Evolutionary conservation across 768 basidiomycete genomes (phyloP).

Genomic region (Termitomyces sp.): DNA sequence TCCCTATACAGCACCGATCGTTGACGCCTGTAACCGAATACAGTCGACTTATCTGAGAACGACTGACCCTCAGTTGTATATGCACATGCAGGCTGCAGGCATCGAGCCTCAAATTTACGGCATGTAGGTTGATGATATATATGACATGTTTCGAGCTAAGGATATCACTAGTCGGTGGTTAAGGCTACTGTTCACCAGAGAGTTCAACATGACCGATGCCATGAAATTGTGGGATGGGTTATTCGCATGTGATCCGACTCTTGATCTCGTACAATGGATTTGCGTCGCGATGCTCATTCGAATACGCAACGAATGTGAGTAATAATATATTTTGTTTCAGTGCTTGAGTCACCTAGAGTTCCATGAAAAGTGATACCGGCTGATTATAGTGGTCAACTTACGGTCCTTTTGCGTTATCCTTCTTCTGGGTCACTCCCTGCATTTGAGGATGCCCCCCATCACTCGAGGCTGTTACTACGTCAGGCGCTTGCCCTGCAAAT

Average conservation of each 20-base stretch:
- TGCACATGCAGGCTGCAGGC: slow-evolving; percentile 68
- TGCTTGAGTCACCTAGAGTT: slow-evolving; percentile 9
- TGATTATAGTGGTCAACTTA: slow-evolving; percentile 85
- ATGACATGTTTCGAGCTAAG: slow-evolving; percentile 3
- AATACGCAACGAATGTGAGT: slow-evolving; percentile 80
- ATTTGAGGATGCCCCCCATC: slow-evolving; percentile 41
- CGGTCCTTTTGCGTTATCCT: slow-evolving; percentile 83
- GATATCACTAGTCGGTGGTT: slow-evolving; percentile 74
- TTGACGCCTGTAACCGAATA: slow-evolving; percentile 74
- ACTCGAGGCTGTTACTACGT: slow-evolving; percentile 65
- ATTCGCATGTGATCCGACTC: slow-evolving; percentile 79
- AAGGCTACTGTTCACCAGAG: slow-evolving; percentile 87
- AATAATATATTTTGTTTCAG: background rate
- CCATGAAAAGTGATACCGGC: slow-evolving; percentile 65
- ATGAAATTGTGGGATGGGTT: slow-evolving; percentile 95
- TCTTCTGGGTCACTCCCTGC: slow-evolving; percentile 33
- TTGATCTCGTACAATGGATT: slow-evolving; percentile 79
- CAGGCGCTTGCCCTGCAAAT: slow-evolving; percentile 81
- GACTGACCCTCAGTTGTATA: slow-evolving; percentile 78
- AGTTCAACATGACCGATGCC: slow-evolving; percentile 75
- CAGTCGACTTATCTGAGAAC: slow-evolving; percentile 69
- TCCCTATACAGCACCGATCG: slow-evolving; percentile 79
- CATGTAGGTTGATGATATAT: slow-evolving; percentile 53
- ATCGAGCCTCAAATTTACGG: slow-evolving; percentile 97
- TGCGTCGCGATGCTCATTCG: slow-evolving; percentile 95